phyloP scores from a whole-genome alignment of 2,329 filamentous ascomycete genomes.

The Trichoderma citrinoviride region DNA sequence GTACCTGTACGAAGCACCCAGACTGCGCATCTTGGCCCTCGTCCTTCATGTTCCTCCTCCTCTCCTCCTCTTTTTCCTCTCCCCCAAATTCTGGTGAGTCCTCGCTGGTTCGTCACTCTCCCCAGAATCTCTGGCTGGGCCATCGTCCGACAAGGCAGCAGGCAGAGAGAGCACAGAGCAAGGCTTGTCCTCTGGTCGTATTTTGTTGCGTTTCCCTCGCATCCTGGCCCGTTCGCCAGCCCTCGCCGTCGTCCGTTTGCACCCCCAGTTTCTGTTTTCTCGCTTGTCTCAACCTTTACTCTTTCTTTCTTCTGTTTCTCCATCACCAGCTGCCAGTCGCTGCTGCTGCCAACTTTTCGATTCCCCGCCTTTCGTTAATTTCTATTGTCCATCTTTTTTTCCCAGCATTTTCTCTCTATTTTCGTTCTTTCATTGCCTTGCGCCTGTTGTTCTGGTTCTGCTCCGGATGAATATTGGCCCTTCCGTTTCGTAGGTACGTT shows the following conservation, averaged over 20 bases:
- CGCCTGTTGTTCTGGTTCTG: not conserved
- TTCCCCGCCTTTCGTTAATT: conserved; percentile 16
- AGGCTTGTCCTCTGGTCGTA: not conserved
- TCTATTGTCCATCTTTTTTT: not conserved
- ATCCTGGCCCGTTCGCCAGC: conserved; percentile 3
- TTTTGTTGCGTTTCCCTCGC: not conserved
- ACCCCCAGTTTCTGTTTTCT: conserved; percentile 12
- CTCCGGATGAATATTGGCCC: conserved; percentile 2
- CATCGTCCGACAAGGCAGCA: conserved; percentile 5
- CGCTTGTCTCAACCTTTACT: conserved; percentile 18
- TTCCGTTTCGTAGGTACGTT: conserved; percentile 7
- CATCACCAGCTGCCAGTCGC: conserved; percentile 13
- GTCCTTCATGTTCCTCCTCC: not conserved
- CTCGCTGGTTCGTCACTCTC: conserved; percentile 7
- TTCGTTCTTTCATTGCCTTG: conserved; percentile 1
- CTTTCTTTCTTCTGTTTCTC: not conserved
- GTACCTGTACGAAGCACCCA: not conserved
- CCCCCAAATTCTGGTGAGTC: not conserved
- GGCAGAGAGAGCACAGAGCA: not conserved
- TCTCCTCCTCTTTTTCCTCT: conserved; percentile 4
- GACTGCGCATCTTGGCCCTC: not conserved
- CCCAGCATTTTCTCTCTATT: not conserved
- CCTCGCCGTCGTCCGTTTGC: not conserved
- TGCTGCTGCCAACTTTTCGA: conserved; percentile 2
- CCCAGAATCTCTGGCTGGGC: conserved; percentile 12